These are phyloP conservation scores for Termitomyces sp. DNA, from an alignment of 768 basidiomycete species.

Conservation along the genomic window DNA sequence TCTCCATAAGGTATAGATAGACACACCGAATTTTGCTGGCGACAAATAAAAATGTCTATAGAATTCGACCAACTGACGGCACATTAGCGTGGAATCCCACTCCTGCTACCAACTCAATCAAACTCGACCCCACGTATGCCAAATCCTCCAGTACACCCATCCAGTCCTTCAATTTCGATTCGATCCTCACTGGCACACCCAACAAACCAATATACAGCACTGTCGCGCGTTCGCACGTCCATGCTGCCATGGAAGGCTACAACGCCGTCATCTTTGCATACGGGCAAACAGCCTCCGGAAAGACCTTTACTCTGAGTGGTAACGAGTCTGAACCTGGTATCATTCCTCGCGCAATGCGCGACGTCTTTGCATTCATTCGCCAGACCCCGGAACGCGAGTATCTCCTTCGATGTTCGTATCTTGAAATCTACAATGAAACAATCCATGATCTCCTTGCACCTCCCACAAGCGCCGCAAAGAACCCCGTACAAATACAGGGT, in stretches of 20 bases:
- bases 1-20: slow-evolving; percentile 63
- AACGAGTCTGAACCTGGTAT: slow-evolving; percentile 86
- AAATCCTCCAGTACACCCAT: slow-evolving; percentile 30
- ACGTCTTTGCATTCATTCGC: slow-evolving; percentile 83
- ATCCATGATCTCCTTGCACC: slow-evolving; percentile 85
- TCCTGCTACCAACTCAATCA: slow-evolving; percentile 43
- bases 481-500: slow-evolving; percentile 73
- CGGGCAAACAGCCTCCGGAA: slow-evolving; percentile 79
- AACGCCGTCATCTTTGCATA: slow-evolving; percentile 95
- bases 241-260: slow-evolving; percentile 94
- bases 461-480: slow-evolving; percentile 42
- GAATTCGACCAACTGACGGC: slow-evolving; percentile 55
- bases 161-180: slow-evolving; percentile 59
- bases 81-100: slow-evolving; percentile 53
- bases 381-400: slow-evolving; percentile 79
- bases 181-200: slow-evolving; percentile 70
- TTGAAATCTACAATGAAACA: slow-evolving; percentile 96
- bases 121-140: slow-evolving; percentile 52
- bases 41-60: slow-evolving; percentile 18
- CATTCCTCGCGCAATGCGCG: slow-evolving; percentile 88
- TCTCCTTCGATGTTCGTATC: slow-evolving; percentile 91
- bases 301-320: slow-evolving; percentile 58
- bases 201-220: slow-evolving; percentile 78
- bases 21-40: slow-evolving; percentile 6
- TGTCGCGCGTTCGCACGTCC: slow-evolving; percentile 73